Percentiles rank a stretch among this genome's conserved stretches.
phyloP scores from a whole-genome alignment of 257 asterid genomes.

The Ophiorrhiza pumila region DNA sequence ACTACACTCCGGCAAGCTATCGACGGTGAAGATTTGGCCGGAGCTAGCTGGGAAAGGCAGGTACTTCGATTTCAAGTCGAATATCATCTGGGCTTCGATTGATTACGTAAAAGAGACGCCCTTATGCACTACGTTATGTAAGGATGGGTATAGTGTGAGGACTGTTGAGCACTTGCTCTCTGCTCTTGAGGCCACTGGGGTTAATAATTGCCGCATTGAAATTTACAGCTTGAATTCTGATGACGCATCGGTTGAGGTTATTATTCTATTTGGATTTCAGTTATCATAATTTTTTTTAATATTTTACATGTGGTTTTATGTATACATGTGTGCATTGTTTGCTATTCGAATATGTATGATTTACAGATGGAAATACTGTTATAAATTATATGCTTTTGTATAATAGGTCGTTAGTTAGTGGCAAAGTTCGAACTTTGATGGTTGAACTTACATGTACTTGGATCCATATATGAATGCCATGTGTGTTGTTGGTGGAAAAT shows the following conservation, averaged over 20 bases:
- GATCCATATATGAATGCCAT: background rate
- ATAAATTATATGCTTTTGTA: background rate
- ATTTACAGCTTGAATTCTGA: conserved; percentile 39
- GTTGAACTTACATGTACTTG: background rate
- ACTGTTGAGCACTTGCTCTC: conserved; percentile 95
- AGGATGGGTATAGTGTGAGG: conserved; percentile 55
- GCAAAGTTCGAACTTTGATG: background rate
- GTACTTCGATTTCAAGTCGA: conserved; percentile 54
- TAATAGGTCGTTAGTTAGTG: background rate
- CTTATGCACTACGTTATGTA: conserved; percentile 70
- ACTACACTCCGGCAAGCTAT: conserved; percentile 75
- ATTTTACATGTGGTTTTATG: background rate
- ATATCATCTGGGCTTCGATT: conserved; percentile 60
- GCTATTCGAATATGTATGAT: background rate
- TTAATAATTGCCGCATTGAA: conserved; percentile 81
- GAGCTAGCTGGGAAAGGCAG: conserved; percentile 70
- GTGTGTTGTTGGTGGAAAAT: background rate
- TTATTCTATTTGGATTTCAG: background rate
- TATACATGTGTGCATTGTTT: background rate
- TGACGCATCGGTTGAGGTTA: conserved; percentile 62
- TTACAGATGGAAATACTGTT: background rate
- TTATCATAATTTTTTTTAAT: background rate
- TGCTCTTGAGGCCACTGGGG: conserved; percentile 82
- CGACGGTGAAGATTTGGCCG: conserved; percentile 60
- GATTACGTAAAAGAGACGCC: conserved; percentile 51